These are phyloP conservation scores for Penicillium sp. DNA, from an alignment of 2,329 filamentous ascomycete genomes.

Conservation along the genomic window DNA sequence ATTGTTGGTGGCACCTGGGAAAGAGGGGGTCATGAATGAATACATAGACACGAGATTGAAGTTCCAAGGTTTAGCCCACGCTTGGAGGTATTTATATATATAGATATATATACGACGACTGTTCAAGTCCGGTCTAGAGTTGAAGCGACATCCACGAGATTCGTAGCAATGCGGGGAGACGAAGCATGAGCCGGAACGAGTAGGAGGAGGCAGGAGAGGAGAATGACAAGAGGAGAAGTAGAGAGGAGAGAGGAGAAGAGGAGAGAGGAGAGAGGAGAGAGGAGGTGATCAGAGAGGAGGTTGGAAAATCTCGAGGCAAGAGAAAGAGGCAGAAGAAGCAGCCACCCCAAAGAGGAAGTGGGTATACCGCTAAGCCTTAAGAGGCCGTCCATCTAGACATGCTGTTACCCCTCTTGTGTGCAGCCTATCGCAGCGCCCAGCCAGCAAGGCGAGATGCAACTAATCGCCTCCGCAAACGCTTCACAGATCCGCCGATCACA, in stretches of 20 bases:
- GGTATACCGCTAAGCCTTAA: neutral
- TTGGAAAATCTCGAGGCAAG: neutral
- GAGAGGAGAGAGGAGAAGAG: neutral
- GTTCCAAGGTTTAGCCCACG: neutral
- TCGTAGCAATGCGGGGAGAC: neutral
- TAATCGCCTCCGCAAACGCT: too few relatives aligned
- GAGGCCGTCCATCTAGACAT: too few relatives aligned
- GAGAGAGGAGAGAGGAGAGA: neutral
- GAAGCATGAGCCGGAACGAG: neutral
- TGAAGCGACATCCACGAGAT: too few relatives aligned
- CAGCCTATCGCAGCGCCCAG: too few relatives aligned
- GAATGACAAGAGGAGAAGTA: neutral
- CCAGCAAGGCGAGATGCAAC: too few relatives aligned
- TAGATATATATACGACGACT: too few relatives aligned
- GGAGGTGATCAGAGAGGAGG: neutral
- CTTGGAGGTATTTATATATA: neutral
- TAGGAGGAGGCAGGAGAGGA: neutral
- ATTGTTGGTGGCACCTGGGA: conserved; percentile 14
- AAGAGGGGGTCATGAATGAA: conserved; percentile 15
- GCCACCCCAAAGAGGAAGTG: conserved; percentile 7
- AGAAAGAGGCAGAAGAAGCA: conserved; percentile 1
- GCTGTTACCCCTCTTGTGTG: too few relatives aligned
- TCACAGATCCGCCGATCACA: too few relatives aligned
- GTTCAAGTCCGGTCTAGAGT: too few relatives aligned
- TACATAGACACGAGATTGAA: conserved; percentile 11